phyloP scores from a whole-genome alignment of 1,284 basidiomycete species.

The Pholiota adiposa region DNA sequence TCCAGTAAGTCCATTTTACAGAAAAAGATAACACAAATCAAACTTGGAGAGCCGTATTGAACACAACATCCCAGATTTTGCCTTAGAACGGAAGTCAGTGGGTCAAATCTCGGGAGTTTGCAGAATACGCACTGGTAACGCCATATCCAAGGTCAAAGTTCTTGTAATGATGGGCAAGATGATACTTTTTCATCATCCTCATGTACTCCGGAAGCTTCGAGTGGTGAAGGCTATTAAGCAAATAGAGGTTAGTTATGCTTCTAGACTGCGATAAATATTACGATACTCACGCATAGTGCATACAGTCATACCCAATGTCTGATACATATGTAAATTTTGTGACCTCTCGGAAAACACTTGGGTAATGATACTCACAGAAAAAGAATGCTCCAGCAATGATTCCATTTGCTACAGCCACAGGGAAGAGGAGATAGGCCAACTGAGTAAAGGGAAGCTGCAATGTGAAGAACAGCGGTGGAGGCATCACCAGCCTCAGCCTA shows the following conservation, averaged over 20 bases:
- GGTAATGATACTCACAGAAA: slow-evolving; percentile 73
- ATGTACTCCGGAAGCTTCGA: slow-evolving; percentile 89
- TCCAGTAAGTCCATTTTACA: neutral
- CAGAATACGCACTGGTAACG: slow-evolving; percentile 79
- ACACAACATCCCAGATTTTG: slow-evolving; percentile 95
- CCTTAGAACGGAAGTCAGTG: slow-evolving; percentile 37
- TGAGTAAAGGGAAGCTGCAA: slow-evolving; percentile 90
- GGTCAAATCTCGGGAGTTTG: no score
- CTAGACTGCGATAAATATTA: neutral
- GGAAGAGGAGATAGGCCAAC: slow-evolving; percentile 87
- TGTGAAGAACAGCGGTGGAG: slow-evolving; percentile 81
- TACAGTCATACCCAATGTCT: slow-evolving; percentile 90
- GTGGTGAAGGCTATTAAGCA: slow-evolving; percentile 75
- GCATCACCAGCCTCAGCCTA: slow-evolving; percentile 96
- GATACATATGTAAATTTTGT: slow-evolving; percentile 5
- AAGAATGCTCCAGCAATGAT: slow-evolving; percentile 91
- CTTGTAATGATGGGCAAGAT: slow-evolving; percentile 98
- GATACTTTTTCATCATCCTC: slow-evolving; percentile 94
- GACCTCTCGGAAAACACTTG: neutral
- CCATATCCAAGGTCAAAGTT: slow-evolving; percentile 99
- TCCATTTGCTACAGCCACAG: slow-evolving; percentile 86
- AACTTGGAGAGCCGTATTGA: slow-evolving; percentile 80
- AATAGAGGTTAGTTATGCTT: slow-evolving; percentile 1
- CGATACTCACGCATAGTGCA: slow-evolving; percentile 82
- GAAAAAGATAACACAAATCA: slow-evolving; percentile 30